These are phyloP conservation scores for Carex pumila DNA, from an alignment of 176 grass and related monocot species.

Conservation along the genomic window DNA sequence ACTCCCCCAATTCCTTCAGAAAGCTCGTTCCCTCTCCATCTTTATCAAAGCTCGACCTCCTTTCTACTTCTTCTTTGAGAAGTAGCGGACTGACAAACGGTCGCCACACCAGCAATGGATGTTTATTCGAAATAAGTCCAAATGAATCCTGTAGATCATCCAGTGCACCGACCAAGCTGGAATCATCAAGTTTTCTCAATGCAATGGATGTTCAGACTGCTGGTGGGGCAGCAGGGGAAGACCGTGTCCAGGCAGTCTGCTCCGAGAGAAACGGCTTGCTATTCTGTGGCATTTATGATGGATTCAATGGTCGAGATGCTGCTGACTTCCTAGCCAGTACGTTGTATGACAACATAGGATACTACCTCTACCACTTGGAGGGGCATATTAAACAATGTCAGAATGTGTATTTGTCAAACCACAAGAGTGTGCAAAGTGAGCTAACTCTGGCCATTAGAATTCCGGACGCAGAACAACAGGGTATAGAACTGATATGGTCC, in stretches of 20 bases:
- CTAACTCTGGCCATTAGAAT: slow-evolving; percentile 55
- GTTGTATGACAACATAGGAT: slow-evolving; percentile 86
- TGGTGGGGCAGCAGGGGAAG: slow-evolving; percentile 96
- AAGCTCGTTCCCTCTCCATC: slow-evolving; percentile 85
- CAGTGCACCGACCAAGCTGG: slow-evolving; percentile 38
- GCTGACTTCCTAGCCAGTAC: slow-evolving; percentile 95
- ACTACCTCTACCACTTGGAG: slow-evolving; percentile 74
- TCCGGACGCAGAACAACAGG: slow-evolving; percentile 46
- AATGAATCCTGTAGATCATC: slow-evolving; percentile 37
- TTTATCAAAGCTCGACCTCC: slow-evolving; percentile 63
- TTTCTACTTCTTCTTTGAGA: slow-evolving; percentile 44
- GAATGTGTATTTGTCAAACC: slow-evolving; percentile 7
- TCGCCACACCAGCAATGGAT: slow-evolving; percentile 14
- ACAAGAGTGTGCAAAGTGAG: slow-evolving; percentile 43
- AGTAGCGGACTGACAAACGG: slow-evolving; percentile 37
- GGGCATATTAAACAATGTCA: slow-evolving; percentile 56
- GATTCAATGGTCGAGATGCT: slow-evolving; percentile 96
- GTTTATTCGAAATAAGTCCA: slow-evolving; percentile 54
- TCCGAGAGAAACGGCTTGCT: slow-evolving; percentile 97
- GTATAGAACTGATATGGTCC: slow-evolving; percentile 22
- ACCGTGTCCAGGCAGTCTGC: slow-evolving; percentile 97
- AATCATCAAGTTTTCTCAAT: slow-evolving; percentile 77
- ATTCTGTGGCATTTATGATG: slow-evolving; percentile 98
- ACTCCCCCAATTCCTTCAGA: slow-evolving; percentile 93
- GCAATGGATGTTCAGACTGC: slow-evolving; percentile 80